Base-by-base conservation (phyloP, 2,329 filamentous ascomycete genomes). In the Septoria petroselini region DNA sequence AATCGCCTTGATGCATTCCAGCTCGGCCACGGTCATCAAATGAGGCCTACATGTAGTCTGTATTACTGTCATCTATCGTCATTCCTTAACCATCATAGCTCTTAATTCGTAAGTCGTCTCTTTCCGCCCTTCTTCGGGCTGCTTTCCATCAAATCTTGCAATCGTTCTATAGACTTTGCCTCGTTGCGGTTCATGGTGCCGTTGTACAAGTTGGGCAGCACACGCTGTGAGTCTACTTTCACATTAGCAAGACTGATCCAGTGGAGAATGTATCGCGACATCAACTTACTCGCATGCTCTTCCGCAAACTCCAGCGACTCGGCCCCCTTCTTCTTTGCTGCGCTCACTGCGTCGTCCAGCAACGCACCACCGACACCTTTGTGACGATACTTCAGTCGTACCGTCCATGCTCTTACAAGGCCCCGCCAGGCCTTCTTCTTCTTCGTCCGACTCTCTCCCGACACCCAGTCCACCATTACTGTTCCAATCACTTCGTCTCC, bases 361-460 rank as follows among this genome's bases (percentile, higher is more conserved):
- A 95, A 70, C 25, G 83, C 84, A 33, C 73, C 76, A 2, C 89
- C 90, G 18, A 94, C 74, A 0, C 89, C 88, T 55, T 81, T 80
- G 25, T 80, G 75, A 19, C 90, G 78, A 67, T 88, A 89, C 58
- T 76, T 75, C 42, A 83, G 70, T 64, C 77, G 77, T 1, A 89
- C 87, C 1, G 88, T 91, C 89, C 90, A 95, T 1, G 86, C 89
- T 21, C 86, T 80, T 50, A 95, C 84, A 40, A 89, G 73, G 7
- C 84, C 86, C 54, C 78, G 79, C 44, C 84, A 85, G 29, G 83
- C 81, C 57, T 73, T 73, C 58, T 73, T 71, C 52, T 73, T 62
- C 62, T 69, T 68, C 60, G 71, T 65, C 27, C 63, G 53, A 40
- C 59, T 59, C 71, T 71, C 63, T 64, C 65, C 68, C 62, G 68